A percentile compares a stretch with the other conserved stretches of the same genome.
These are phyloP conservation scores for Geoglossum glabrum DNA, from an alignment of 495 filamentous ascomycete genomes.

Conservation along the genomic window DNA sequence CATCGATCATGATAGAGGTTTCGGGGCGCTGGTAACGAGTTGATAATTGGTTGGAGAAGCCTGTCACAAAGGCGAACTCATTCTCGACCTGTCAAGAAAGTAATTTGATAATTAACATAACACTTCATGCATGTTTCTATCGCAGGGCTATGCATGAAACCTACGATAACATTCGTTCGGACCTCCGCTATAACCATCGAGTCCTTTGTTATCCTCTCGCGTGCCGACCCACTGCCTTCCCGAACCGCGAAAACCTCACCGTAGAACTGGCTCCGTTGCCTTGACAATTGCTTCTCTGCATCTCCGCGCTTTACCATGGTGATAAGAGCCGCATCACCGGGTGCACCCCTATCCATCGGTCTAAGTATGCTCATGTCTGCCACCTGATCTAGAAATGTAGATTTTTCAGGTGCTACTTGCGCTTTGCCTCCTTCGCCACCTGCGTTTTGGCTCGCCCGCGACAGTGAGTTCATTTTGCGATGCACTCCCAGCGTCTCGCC, in stretches of 20 bases:
- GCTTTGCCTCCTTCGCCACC: background rate
- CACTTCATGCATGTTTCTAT: background rate
- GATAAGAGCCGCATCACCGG: constrained; percentile 11
- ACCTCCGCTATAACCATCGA: constrained; percentile 62
- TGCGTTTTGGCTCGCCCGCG: background rate
- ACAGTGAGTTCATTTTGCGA: background rate
- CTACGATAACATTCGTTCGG: constrained; percentile 64
- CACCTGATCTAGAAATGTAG: background rate
- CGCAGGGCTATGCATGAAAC: constrained; percentile 12
- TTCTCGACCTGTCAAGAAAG: constrained; percentile 33
- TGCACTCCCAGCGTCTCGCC: background rate
- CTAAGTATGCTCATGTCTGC: background rate
- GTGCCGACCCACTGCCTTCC: constrained; percentile 28
- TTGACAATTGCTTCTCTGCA: constrained; percentile 14
- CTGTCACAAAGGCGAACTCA: constrained; percentile 48
- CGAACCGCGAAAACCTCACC: constrained; percentile 37
- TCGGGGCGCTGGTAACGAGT: constrained; percentile 52
- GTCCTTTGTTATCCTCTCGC: constrained; percentile 39
- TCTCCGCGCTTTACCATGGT: constrained; percentile 8
- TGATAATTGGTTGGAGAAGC: constrained; percentile 47
- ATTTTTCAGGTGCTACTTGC: background rate
- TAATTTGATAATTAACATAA: background rate
- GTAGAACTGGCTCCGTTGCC: constrained; percentile 32
- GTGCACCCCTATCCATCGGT: constrained; percentile 11
- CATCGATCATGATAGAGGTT: constrained; percentile 45